Evolutionary conservation across 2,329 filamentous ascomycete genomes (phyloP), one percentile per base, ranked within the genome.

Genomic region (Ascochyta pisi): DNA sequence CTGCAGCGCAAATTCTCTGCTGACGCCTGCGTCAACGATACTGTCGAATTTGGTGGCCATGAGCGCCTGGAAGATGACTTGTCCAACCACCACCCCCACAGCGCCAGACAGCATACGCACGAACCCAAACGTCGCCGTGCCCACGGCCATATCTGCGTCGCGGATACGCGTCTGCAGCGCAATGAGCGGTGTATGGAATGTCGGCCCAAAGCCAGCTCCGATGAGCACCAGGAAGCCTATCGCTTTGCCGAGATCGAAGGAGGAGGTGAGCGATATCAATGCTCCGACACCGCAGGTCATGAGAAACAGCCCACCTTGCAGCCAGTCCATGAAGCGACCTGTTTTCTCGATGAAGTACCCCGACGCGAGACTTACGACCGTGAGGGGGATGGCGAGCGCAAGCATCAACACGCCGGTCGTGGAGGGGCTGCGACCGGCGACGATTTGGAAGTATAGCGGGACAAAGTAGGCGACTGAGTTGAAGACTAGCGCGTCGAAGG

Each of bases 381-480:
- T 79, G 45, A 82, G 77, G 0, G 74, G 71, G 16, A 78, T 57
- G 0, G 71, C 84, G 26, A 87, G 81, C 0, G 89, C 86, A 1
- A 91, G 78, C 39, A 89, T 80, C 26, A 87, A 82, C 0, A 88
- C 61, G 53, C 81, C 82, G 0, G 85, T 87, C 10, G 79, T 77
- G 35, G 88, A 77, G 0, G 88, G 85, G 0, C 80, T 81, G 1
- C 82, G 82, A n/a, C 81, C 80, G 2, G 87, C 82, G 0, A 88
- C 87, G 10, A 86, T 82, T 70, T 93, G 90, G 57, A 91, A 90
- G 74, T 89, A 92, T 0, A 92, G 79, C 0, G 90, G 90, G 1
- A 92, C 77, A 64, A 89, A 92, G 73, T 90, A 92, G 34, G 85
- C 84, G 1, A 82, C 80, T 0, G 83, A 86, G 52, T 89, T 87